Evolutionary conservation across 345 rosid species (phyloP).

Genomic region (Murraya koenigii): DNA sequence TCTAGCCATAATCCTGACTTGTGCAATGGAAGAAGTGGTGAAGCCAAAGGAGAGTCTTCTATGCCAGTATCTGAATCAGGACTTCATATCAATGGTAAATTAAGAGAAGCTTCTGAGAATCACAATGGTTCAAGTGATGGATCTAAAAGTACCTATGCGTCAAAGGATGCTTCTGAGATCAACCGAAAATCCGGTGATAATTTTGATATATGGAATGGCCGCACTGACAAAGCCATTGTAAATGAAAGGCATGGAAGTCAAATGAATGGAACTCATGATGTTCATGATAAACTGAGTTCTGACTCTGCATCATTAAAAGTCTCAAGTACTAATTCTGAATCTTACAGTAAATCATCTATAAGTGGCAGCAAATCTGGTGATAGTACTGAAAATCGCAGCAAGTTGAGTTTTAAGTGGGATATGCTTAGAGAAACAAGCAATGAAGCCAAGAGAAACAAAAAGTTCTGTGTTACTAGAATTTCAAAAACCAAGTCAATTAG

Average conservation of each 20-base stretch:
- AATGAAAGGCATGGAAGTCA: conserved; percentile 33
- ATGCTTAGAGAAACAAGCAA: conserved; percentile 35
- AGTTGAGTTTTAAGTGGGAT: conserved; percentile 34
- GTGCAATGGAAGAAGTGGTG: conserved; percentile 20
- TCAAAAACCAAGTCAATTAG: conserved; percentile 77
- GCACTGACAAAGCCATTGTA: conserved; percentile 31
- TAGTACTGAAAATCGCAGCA: conserved; percentile 42
- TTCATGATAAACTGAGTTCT: conserved; percentile 28
- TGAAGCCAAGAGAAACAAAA: conserved; percentile 51
- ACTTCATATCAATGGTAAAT: conserved; percentile 38
- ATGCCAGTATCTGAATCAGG: conserved; percentile 34
- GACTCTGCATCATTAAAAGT: conserved; percentile 35
- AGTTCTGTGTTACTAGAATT: conserved; percentile 57
- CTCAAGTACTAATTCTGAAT: conserved; percentile 33
- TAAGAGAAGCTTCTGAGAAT: conserved; percentile 23
- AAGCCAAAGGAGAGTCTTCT: conserved; percentile 24
- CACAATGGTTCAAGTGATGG: conserved; percentile 26
- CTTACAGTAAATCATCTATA: conserved; percentile 35
- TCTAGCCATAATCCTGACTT: conserved; percentile 9
- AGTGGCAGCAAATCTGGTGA: conserved; percentile 37
- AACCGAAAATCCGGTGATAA: conserved; percentile 28
- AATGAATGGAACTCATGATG: conserved; percentile 37
- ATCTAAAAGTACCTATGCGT: conserved; percentile 20
- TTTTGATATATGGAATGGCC: conserved; percentile 31
- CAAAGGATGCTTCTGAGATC: conserved; percentile 39